A percentile compares a stretch with the other conserved stretches of the same genome.
Evolutionary conservation across 129 eudicot species (phyloP).

Genomic region (Arctium lappa): DNA sequence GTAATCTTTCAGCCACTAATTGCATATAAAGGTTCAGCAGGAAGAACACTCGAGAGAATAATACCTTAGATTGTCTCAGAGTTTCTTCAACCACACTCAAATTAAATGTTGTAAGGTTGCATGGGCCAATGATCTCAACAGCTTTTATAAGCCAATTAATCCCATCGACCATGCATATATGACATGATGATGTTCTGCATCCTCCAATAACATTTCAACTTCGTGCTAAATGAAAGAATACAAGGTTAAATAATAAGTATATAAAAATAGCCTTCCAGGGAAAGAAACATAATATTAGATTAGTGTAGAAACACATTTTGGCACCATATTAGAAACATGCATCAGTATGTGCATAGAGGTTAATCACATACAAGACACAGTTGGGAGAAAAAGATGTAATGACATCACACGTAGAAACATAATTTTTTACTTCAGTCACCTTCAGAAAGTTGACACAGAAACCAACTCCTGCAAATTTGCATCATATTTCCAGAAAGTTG

Average conservation of each 20-base stretch:
- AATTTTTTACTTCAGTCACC: conserved; percentile 34
- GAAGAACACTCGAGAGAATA: not conserved
- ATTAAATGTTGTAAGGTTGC: conserved; percentile 34
- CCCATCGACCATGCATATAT: conserved; percentile 52
- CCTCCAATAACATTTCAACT: conserved; percentile 59
- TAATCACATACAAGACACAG: not conserved
- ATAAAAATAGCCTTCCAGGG: not conserved
- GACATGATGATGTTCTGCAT: conserved; percentile 42
- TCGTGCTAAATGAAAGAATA: conserved; percentile 34
- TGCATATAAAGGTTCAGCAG: not conserved
- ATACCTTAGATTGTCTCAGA: conserved; percentile 59
- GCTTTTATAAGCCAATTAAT: conserved; percentile 66
- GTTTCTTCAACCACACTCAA: conserved; percentile 60
- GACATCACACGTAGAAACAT: not conserved
- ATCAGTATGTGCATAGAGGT: too few relatives aligned
- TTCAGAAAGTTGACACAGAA: conserved; percentile 40
- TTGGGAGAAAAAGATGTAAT: not conserved
- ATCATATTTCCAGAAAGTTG: not conserved
- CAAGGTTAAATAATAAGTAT: not conserved
- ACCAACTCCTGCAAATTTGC: conserved; percentile 61
- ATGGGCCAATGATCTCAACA: conserved; percentile 49
- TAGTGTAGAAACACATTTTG: too few relatives aligned
- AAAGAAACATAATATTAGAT: too few relatives aligned
- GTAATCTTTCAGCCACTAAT: too few relatives aligned
- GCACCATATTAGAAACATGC: too few relatives aligned